Base-by-base conservation (phyloP, 768 basidiomycete species). In the Boletus eberwhitei region DNA sequence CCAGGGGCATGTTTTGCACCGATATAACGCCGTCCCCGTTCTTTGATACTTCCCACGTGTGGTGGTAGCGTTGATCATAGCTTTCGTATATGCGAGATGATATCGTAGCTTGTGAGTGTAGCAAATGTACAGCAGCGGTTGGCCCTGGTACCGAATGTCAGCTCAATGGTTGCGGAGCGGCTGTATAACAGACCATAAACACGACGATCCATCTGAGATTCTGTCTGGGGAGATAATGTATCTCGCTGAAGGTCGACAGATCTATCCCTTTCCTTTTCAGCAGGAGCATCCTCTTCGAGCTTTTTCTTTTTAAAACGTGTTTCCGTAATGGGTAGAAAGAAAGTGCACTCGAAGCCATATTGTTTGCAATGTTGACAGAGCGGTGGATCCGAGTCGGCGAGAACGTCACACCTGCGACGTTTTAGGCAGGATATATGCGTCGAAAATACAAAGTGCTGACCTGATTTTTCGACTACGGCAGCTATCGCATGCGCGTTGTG, bases 291-390 rank as follows among this genome's bases (percentile, higher is more conserved):
- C 62, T 90, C 86, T 64, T 93, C 89, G 41, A 85, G 54, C 61
- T 89, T 88, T 75, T 93, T 93, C 78, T 97, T 97, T 76, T 98
- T 98, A 81, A 98, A 99, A 19, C 97, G 87, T 0, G 97, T 99
- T 72, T 98, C 97, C 11, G 96, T 93, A 63, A 99, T 99, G 38
- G 97, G 97, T 13, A 98, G 84, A 78, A 97, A 96, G 74, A 95
- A 97, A 6, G 95, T 97, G 70, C 96, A 97, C 59, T 96, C 93
- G 61, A 94, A 91, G 41, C 83, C 81, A 64, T 93, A 93, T 67
- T 93, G 91, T 66, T 92, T 90, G 80, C 96, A 98, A 70, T 98
- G 95, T 62, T 93, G 89, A 67, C 94, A 98, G 46, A 89, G 66
- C 17, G 89, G 85, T 0, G 90, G 88, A 3, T 92, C 88, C 62